Conservation (phyloP, 345 rosid genomes). For the Viola odorata region DNA sequence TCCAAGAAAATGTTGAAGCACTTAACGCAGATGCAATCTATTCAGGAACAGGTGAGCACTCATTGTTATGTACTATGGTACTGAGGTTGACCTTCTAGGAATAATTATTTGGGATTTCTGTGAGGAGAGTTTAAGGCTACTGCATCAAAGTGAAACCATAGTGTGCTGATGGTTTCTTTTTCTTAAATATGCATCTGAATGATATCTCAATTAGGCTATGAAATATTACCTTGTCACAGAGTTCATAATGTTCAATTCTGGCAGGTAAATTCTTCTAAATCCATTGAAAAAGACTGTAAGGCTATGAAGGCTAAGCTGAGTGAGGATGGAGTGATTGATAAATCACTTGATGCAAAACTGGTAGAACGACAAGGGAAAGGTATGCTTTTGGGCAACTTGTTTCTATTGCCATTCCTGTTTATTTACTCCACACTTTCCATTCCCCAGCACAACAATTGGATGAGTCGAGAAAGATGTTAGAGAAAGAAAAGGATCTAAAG, state of each 20-base stretch:
- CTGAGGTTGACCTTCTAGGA: neutral
- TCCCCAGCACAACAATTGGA: conserved; percentile 56
- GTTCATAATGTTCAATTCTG: neutral
- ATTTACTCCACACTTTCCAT: neutral
- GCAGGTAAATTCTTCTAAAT: conserved; percentile 71
- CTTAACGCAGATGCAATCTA: conserved; percentile 58
- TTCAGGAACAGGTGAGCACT: conserved; percentile 62
- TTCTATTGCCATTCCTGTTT: conserved; percentile 3
- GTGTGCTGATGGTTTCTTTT: neutral
- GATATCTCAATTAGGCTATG: neutral
- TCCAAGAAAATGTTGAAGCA: conserved; percentile 73
- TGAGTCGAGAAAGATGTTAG: conserved; percentile 42
- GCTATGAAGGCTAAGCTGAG: conserved; percentile 57
- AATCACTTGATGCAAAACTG: conserved; percentile 68
- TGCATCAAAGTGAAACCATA: neutral
- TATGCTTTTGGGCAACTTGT: conserved; percentile 21
- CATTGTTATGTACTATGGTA: neutral
- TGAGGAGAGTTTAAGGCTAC: neutral
- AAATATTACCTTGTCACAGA: neutral
- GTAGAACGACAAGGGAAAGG: conserved; percentile 69
- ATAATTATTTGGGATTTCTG: neutral
- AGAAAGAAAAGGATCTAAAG: conserved; percentile 54
- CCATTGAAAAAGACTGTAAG: conserved; percentile 72
- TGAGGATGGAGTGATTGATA: conserved; percentile 57
- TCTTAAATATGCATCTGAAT: neutral